Percentiles rank a stretch among this genome's conserved stretches.
These are phyloP conservation scores for Xylaria longipes DNA, from an alignment of 495 filamentous ascomycete genomes.

Conservation along the genomic window DNA sequence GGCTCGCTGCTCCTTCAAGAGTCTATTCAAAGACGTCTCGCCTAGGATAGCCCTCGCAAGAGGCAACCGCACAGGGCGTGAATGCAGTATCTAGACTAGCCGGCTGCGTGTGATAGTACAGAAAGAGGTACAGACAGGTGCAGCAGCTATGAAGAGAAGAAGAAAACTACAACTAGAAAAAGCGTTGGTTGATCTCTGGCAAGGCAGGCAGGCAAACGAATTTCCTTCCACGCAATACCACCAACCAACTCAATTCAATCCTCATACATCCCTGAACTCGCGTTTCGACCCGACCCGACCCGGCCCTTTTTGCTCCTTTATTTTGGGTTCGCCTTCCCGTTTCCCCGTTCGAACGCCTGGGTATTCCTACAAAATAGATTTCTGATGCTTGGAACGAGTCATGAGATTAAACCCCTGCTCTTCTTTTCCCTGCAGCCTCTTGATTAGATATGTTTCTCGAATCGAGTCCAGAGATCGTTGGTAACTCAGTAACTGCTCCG, in stretches of 20 bases:
- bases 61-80: background rate
- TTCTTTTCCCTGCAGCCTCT: background rate
- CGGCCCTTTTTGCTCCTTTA: background rate
- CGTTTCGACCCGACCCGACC: too few relatives aligned
- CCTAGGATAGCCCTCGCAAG: background rate
- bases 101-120: conserved; percentile 12
- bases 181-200: background rate
- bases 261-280: too few relatives aligned
- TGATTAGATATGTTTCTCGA: background rate
- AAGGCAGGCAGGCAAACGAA: conserved; percentile 13
- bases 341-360: conserved; percentile 25
- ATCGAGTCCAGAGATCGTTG: background rate
- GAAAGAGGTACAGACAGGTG: conserved; percentile 10
- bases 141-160: background rate
- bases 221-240: conserved; percentile 8
- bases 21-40: background rate
- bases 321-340: conserved; percentile 2
- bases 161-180: conserved; percentile 1
- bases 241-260: too few relatives aligned
- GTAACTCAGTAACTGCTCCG: background rate
- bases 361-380: conserved; percentile 20
- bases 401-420: background rate
- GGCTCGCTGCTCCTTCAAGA: too few relatives aligned
- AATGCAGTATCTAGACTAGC: background rate
- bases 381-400: background rate